Conservation (phyloP, 805 yeast species). For the Cyberlindnera mycetangii region DNA sequence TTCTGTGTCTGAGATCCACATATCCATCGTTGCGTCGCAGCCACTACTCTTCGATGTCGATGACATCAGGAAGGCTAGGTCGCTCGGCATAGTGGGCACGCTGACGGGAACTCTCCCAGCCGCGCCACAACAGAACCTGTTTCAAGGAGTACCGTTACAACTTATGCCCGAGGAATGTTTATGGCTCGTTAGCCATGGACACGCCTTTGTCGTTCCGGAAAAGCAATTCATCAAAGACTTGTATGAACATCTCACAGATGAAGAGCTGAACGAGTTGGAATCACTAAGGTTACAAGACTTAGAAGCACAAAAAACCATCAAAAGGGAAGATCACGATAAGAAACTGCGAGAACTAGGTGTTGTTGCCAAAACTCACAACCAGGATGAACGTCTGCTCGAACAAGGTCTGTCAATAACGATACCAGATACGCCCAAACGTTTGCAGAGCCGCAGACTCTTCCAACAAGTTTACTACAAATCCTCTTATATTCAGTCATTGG, state of each 20-base stretch:
- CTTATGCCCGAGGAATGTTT: slow-evolving; percentile 70
- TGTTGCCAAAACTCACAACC: neutral
- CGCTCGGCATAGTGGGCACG: slow-evolving; percentile 69
- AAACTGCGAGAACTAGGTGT: slow-evolving; percentile 7
- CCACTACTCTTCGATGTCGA: slow-evolving; percentile 60
- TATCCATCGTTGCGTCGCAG: slow-evolving; percentile 35
- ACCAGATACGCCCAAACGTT: slow-evolving; percentile 16
- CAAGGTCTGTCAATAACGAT: slow-evolving; percentile 21
- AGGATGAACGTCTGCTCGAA: slow-evolving; percentile 10
- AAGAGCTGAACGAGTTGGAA: slow-evolving; percentile 19
- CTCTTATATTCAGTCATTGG: slow-evolving; percentile 7
- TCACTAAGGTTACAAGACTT: slow-evolving; percentile 5
- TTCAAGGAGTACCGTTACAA: slow-evolving; percentile 78
- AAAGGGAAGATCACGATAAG: slow-evolving; percentile 7
- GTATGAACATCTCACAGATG: slow-evolving; percentile 11
- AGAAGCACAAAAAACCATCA: slow-evolving; percentile 8
- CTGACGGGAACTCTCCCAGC: slow-evolving; percentile 79
- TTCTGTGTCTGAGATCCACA: slow-evolving; percentile 12
- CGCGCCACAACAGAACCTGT: slow-evolving; percentile 93
- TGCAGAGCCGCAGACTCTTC: slow-evolving; percentile 17
- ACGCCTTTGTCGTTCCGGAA: slow-evolving; percentile 43
- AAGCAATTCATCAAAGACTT: slow-evolving; percentile 29
- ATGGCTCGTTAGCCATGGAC: slow-evolving; percentile 50
- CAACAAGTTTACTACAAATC: slow-evolving; percentile 17
- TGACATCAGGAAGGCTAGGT: slow-evolving; percentile 52